These are phyloP conservation scores for Fusarium verticillioides DNA, from an alignment of 2,329 filamentous ascomycete species.

Conservation along the genomic window DNA sequence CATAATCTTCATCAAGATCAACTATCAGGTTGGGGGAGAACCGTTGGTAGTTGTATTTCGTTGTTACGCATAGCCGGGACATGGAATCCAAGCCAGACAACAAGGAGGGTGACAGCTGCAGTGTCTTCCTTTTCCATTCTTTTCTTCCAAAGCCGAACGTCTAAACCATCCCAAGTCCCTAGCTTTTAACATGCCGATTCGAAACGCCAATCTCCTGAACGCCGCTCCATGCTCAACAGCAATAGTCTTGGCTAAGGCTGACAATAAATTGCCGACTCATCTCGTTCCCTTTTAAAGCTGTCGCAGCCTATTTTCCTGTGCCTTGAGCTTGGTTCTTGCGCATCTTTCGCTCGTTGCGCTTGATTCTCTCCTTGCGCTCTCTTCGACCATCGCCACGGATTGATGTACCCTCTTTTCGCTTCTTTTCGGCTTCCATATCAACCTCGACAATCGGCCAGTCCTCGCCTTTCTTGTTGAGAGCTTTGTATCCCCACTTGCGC, in stretches of 20 bases:
- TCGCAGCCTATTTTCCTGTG: slow-evolving; percentile 35
- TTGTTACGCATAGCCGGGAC: slow-evolving; percentile 21
- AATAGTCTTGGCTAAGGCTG: slow-evolving; percentile 18
- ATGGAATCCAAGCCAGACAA: slow-evolving; percentile 24
- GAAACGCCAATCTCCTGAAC: slow-evolving; percentile 47
- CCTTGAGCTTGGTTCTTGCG: slow-evolving; percentile 69
- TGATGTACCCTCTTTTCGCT: slow-evolving; percentile 70
- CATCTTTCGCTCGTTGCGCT: slow-evolving; percentile 76
- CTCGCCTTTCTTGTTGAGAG: slow-evolving; percentile 85
- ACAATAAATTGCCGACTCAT: slow-evolving; percentile 7
- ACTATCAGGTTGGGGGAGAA: slow-evolving; percentile 8
- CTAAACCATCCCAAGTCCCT: slow-evolving; percentile 28
- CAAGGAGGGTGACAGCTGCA: slow-evolving; percentile 28
- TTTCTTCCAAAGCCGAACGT: slow-evolving; percentile 29
- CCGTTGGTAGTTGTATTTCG: neutral
- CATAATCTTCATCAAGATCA: slow-evolving; percentile 41
- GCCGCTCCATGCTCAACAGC: slow-evolving; percentile 42
- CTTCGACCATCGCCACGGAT: slow-evolving; percentile 71
- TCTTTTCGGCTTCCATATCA: slow-evolving; percentile 77
- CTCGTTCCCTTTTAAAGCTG: neutral
- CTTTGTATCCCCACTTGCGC: slow-evolving; percentile 95
- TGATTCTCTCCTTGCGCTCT: slow-evolving; percentile 75
- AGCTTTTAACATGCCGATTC: slow-evolving; percentile 42
- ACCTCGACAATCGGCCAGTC: slow-evolving; percentile 90
- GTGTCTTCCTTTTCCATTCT: slow-evolving; percentile 35